These are phyloP conservation scores for Kernera saxatilis DNA, from an alignment of 345 rosid species.

Conservation along the genomic window DNA sequence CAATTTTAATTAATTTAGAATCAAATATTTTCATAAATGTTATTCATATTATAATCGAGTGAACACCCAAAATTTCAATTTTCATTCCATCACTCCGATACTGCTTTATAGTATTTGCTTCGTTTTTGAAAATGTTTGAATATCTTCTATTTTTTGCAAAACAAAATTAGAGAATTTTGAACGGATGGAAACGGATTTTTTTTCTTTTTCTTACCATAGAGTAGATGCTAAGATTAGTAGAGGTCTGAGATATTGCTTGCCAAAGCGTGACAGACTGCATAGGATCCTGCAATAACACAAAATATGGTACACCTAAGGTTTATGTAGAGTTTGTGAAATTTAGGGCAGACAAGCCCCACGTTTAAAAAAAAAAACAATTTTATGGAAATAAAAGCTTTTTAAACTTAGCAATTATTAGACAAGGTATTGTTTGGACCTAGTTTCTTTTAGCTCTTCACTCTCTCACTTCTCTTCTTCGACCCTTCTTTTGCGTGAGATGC, in stretches of 20 bases:
- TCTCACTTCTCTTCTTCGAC: conserved; percentile 14
- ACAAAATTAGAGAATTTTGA: not conserved
- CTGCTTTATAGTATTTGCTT: not conserved
- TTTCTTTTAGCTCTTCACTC: not conserved
- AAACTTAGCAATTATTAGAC: conserved; percentile 7
- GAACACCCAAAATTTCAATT: not conserved
- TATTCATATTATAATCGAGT: not conserved
- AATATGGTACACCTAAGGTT: conserved; percentile 8
- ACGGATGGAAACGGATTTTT: not conserved
- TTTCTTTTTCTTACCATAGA: not conserved
- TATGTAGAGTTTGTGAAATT: conserved; percentile 16
- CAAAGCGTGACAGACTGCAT: conserved; percentile 11
- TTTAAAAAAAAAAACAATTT: not conserved
- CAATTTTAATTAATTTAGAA: not conserved
- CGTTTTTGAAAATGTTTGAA: not conserved
- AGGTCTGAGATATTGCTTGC: conserved; percentile 14
- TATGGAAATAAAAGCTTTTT: not conserved
- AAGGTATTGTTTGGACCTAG: conserved; percentile 10
- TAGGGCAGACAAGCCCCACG: conserved; percentile 23
- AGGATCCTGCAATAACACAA: conserved; percentile 24
- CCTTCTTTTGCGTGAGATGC: conserved; percentile 27
- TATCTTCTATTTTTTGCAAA: not conserved
- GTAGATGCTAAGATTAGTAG: conserved; percentile 8
- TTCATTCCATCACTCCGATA: not conserved
- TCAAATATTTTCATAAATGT: not conserved